These are phyloP conservation scores for Colletotrichum sp. DNA, from an alignment of 2,329 filamentous ascomycete species.

Conservation along the genomic window DNA sequence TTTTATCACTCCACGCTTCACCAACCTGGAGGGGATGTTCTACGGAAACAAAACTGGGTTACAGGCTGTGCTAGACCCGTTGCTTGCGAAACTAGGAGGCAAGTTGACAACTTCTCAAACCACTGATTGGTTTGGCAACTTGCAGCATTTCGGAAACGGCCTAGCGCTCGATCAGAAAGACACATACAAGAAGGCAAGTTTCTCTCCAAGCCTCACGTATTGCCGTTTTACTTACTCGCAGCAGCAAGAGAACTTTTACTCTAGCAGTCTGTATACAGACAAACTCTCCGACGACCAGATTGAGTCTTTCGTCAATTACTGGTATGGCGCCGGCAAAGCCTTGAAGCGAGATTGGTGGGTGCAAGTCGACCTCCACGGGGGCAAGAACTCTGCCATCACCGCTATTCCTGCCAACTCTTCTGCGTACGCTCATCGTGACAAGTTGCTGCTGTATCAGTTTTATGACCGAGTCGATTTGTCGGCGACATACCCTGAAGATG, in stretches of 20 bases:
- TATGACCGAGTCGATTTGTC: slow-evolving; percentile 37
- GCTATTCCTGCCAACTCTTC: slow-evolving; percentile 26
- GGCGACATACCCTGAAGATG: slow-evolving; percentile 34
- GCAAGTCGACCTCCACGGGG: slow-evolving; percentile 38
- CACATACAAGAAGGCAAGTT: slow-evolving; percentile 23
- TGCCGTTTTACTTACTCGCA: neutral
- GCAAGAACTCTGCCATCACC: slow-evolving; percentile 39
- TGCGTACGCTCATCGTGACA: slow-evolving; percentile 44
- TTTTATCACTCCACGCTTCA: slow-evolving; percentile 2
- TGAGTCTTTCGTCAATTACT: slow-evolving; percentile 29
- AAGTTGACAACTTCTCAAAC: slow-evolving; percentile 34
- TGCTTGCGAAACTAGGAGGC: slow-evolving; percentile 27
- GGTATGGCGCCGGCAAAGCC: slow-evolving; percentile 26
- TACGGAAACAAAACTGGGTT: slow-evolving; percentile 26
- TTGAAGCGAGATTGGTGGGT: slow-evolving; percentile 36
- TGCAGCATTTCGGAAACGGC: slow-evolving; percentile 36
- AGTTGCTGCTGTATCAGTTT: slow-evolving; percentile 57
- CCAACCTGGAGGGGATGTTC: slow-evolving; percentile 32
- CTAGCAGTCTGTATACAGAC: slow-evolving; percentile 30
- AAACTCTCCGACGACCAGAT: slow-evolving; percentile 27
- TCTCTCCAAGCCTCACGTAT: fast-evolving
- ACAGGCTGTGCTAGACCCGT: slow-evolving; percentile 21
- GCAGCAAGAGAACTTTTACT: slow-evolving; percentile 32
- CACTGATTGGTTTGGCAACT: slow-evolving; percentile 34
- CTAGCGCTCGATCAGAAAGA: slow-evolving; percentile 31